Evolutionary conservation across 306 rosid species (phyloP).

Genomic region (Rosa rugosa): DNA sequence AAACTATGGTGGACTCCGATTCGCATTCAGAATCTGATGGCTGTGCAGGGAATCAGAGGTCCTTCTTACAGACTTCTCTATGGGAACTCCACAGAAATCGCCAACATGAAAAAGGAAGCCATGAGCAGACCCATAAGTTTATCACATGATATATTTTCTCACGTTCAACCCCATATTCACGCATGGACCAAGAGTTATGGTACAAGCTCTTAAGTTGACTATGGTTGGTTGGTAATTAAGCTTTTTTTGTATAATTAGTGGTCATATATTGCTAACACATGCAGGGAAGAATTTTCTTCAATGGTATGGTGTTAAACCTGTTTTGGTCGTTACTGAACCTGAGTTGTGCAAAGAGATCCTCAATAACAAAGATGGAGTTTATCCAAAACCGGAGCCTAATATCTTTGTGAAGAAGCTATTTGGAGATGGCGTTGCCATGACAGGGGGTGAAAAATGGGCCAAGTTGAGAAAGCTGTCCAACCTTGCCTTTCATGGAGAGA

Average conservation of each 20-base stretch:
- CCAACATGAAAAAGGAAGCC: constrained; percentile 24
- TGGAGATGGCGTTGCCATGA: background rate
- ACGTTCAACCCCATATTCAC: constrained; percentile 25
- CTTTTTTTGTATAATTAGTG: background rate
- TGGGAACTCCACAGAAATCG: constrained; percentile 25
- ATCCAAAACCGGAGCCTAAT: background rate
- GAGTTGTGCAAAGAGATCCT: constrained; percentile 30
- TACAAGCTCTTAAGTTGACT: background rate
- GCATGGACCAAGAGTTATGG: constrained; percentile 10
- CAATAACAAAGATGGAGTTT: constrained; percentile 10
- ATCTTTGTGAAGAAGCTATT: background rate
- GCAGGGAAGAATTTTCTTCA: constrained; percentile 33
- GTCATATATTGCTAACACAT: background rate
- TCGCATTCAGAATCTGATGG: constrained; percentile 11
- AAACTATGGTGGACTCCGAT: constrained; percentile 29
- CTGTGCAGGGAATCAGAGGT: constrained; percentile 27
- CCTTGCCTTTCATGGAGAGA: constrained; percentile 40
- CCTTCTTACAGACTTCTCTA: constrained; percentile 24
- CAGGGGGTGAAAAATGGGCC: constrained; percentile 37
- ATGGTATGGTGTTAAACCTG: constrained; percentile 30
- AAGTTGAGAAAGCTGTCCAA: constrained; percentile 39
- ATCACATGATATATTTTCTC: constrained; percentile 21
- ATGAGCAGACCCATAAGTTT: constrained; percentile 19
- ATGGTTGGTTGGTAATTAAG: background rate
- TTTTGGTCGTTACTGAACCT: constrained; percentile 24